Base-by-base conservation (phyloP, 1,139 yeast species). In the Tardiomyces depauwii region DNA sequence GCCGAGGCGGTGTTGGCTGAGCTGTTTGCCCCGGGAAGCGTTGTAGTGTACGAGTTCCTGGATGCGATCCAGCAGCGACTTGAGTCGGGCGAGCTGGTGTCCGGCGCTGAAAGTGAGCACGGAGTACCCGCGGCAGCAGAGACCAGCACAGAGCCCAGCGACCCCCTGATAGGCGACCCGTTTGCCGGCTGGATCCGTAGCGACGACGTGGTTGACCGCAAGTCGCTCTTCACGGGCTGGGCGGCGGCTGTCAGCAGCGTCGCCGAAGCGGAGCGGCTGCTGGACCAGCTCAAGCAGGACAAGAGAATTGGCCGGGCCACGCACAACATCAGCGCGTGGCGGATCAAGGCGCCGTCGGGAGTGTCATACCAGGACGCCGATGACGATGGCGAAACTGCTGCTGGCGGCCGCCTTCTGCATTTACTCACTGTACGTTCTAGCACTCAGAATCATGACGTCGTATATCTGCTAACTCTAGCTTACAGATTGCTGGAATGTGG, bases 371-470 rank as follows among this genome's bases (percentile, higher is more conserved):
- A 85, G 56, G 97, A 91, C 58, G 87, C 85, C 58, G 97, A 91
- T 57, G 98, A 93, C 60, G 98, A 91, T 60, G 98, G 98, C 2
- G 99, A 91, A 60, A 75, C 95, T 0, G 98, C 97, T 0, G 96
- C 98, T 0, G 98, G 99, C 4, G 80, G 93, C 5, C 68, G 96
- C 49, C 68, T 89, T 69, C 65, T 88, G 47, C 96, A 88, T 68
- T 66, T 89, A 46, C 66, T 89, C 51, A 78, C 86, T 43, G 77
- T 79, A 58, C 51, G 52, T 21, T 21, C 7, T 21, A 21, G 25
- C 25, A 21, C 7, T 21, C 7, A 7, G 25, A 7, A 4, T 21
- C 25, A 7, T 21, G 25, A 7, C 25, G 25, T 30, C 36, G 36
- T 30, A 30, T 30, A 13, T 30, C 5, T 30, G 10, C 36, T 30